Evolutionary conservation across 2,329 filamentous ascomycete species (phyloP), one percentile per base, ranked within the genome.

Genomic region (Fusarium setosum): DNA sequence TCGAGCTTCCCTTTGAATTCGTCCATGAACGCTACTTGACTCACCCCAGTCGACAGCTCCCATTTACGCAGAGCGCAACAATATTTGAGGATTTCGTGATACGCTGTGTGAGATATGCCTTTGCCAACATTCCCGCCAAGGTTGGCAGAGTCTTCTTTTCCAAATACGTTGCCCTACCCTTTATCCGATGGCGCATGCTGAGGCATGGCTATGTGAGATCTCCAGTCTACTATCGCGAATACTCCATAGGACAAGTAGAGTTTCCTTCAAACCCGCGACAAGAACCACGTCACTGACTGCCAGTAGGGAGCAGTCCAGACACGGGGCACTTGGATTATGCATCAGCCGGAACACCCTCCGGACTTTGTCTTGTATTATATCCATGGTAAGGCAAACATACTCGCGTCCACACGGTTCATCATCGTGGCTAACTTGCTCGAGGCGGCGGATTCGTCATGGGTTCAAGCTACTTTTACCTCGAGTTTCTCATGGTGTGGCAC

Each of bases 361-460:
- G 92, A 96, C 73, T 81, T 96, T 55, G 88, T 94, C n/a, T 77
- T 96, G 3, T 95, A 93, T 74, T 96, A 96, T 74, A 86, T 87
- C 37, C 93, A 96, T 74, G 93, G 91, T 90, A 79, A 68, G 82
- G 24, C 37, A 44, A 12, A 11, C n/a, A 20, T 13, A 40, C 34
- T 17, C 23, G n/a, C 5, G 29, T 35, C 8, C 13, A 11, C 4
- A 15, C 34, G 10, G 26, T 41, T 21, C 29, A 34, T 29, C 18
- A 38, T 32, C 42, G 15, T 59, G 20, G 20, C 69, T 63, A 42
- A 56, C 23, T 40, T 8, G 49, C 51, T 32, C 17, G 37, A 91
- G 89, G 91, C 15, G 93, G 93, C 20, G 93, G 93, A 1, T 96
- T 96, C 75, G 87, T 88, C 7, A 92, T 96, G 89, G 93, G 93